These are phyloP conservation scores for Solanum ossicruentum DNA, from an alignment of 257 asterid genomes.

Conservation along the genomic window DNA sequence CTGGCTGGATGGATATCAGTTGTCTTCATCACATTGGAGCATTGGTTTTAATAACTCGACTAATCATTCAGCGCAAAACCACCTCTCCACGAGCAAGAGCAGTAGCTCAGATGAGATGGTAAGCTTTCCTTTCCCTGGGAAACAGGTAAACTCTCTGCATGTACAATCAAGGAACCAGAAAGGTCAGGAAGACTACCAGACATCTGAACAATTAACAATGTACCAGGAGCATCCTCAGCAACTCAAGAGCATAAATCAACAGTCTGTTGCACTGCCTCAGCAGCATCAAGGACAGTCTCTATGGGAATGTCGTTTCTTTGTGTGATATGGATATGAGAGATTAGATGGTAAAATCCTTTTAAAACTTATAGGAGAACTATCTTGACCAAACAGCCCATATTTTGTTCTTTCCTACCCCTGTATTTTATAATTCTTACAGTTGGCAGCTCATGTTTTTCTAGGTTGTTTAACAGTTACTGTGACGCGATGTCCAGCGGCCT, in stretches of 20 bases:
- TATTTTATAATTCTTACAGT: neutral
- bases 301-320: slow-evolving; percentile 60
- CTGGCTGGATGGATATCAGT: slow-evolving; percentile 82
- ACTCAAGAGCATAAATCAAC: slow-evolving; percentile 45
- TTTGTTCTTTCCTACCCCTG: neutral
- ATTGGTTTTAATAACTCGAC: slow-evolving; percentile 35
- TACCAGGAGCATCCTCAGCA: slow-evolving; percentile 57
- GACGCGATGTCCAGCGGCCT: slow-evolving; percentile 25
- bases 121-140: slow-evolving; percentile 82
- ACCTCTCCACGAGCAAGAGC: slow-evolving; percentile 25
- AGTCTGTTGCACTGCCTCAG: slow-evolving; percentile 36
- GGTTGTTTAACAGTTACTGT: slow-evolving; percentile 33
- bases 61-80: slow-evolving; percentile 29
- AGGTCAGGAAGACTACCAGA: slow-evolving; percentile 40
- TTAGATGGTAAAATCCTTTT: slow-evolving; percentile 33
- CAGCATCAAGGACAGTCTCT: slow-evolving; percentile 70
- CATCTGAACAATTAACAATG: slow-evolving; percentile 37
- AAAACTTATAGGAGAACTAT: neutral
- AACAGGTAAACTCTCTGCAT: slow-evolving; percentile 37
- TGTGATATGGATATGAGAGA: slow-evolving; percentile 48
- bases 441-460: slow-evolving; percentile 4
- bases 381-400: neutral
- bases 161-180: slow-evolving; percentile 42
- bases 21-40: slow-evolving; percentile 43
- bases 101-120: slow-evolving; percentile 34